A percentile compares a stretch with the other conserved stretches of the same genome.
Conservation (phyloP, 352 stramenopile genomes). For the Phytopythium chamaehyphon region DNA sequence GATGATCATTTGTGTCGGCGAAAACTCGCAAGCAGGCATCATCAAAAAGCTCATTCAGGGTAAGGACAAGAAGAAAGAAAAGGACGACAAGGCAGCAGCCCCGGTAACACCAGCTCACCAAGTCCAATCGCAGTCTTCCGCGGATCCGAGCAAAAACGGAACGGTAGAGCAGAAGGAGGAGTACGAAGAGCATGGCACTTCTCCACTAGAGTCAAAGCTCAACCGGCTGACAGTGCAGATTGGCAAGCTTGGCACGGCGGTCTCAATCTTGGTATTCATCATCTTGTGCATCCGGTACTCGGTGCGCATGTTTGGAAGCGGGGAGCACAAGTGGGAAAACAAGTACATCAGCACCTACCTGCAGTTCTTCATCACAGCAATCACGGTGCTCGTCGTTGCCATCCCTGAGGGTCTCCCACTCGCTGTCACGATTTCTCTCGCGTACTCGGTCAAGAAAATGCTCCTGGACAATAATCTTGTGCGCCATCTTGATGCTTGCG, state of each 20-base stretch:
- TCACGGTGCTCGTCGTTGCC: constrained; percentile 94
- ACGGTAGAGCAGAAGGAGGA: constrained; percentile 67
- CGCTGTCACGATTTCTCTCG: constrained; percentile 95
- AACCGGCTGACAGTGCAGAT: constrained; percentile 80
- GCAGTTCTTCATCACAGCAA: constrained; percentile 81
- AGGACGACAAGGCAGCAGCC: constrained; percentile 18
- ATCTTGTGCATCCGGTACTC: constrained; percentile 75
- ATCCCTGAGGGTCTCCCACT: constrained; percentile 97
- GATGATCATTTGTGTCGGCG: constrained; percentile 92
- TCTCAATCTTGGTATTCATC: constrained; percentile 75
- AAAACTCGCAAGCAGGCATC: constrained; percentile 91
- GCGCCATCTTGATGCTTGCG: constrained; percentile 81
- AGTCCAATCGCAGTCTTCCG: constrained; percentile 29
- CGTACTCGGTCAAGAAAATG: constrained; percentile 95
- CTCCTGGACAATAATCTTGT: constrained; percentile 88
- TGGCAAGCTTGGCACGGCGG: constrained; percentile 68
- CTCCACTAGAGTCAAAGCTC: constrained; percentile 85
- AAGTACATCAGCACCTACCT: constrained; percentile 68
- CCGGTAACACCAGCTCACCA: constrained; percentile 4
- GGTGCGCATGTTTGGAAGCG: constrained; percentile 49
- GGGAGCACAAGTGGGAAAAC: constrained; percentile 33
- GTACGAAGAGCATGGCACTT: constrained; percentile 59
- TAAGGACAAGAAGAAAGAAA: constrained; percentile 65
- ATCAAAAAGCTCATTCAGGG: constrained; percentile 89
- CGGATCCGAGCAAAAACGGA: constrained; percentile 72